Evolutionary conservation across 805 yeast species (phyloP).

Genomic region (Clavispora phyllophila): DNA sequence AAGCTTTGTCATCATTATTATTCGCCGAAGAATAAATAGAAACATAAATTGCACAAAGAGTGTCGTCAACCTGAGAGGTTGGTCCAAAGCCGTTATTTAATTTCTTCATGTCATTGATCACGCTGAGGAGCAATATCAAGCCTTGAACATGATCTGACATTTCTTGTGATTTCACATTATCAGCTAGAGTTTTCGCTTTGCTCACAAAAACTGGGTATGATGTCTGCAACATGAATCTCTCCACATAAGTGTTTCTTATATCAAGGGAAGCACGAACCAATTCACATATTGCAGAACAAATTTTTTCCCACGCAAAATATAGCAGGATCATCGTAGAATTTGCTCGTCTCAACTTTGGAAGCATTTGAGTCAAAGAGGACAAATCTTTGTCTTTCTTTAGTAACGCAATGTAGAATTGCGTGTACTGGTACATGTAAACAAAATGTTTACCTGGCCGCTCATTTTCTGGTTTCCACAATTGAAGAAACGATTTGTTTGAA

Average conservation of each 20-base stretch:
- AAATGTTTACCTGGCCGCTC: conserved; percentile 95
- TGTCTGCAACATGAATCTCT: conserved; percentile 43
- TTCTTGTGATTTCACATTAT: conserved; percentile 20
- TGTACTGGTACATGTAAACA: conserved; percentile 66
- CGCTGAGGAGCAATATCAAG: conserved; percentile 41
- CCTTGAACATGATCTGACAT: conserved; percentile 35
- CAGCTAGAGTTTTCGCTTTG: conserved; percentile 29
- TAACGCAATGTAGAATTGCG: conserved; percentile 56
- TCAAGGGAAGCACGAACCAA: conserved; percentile 43
- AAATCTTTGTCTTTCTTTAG: conserved; percentile 52
- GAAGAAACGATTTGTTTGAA: conserved; percentile 64
- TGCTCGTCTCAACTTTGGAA: conserved; percentile 71
- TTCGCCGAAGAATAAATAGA: conserved; percentile 31
- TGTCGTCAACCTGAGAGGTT: conserved; percentile 69
- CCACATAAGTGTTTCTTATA: conserved; percentile 45
- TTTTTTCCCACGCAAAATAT: conserved; percentile 59
- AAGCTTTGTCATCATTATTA: not conserved
- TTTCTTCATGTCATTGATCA: conserved; percentile 56
- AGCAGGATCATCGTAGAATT: conserved; percentile 72
- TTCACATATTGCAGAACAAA: conserved; percentile 49
- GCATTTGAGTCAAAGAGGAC: conserved; percentile 51
- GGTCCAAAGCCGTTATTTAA: conserved; percentile 80
- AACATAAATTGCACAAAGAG: conserved; percentile 58
- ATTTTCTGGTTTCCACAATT: conserved; percentile 88
- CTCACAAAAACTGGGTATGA: conserved; percentile 39